These are phyloP conservation scores for Pharus latifolius DNA, from an alignment of 176 grass and related monocot genomes.

Conservation along the genomic window DNA sequence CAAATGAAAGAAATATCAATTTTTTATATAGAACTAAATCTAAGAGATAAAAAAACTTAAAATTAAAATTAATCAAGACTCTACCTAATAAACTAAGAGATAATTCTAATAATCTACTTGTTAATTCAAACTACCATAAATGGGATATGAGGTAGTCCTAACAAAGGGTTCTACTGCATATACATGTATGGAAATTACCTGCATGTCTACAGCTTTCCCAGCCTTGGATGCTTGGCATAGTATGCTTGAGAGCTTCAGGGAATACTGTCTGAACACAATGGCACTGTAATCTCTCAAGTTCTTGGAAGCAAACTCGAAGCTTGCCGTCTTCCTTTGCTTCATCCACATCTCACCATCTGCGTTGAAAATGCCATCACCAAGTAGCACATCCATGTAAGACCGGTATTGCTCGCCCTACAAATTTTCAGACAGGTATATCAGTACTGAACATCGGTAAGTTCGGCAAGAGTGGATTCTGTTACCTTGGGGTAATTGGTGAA, in stretches of 20 bases:
- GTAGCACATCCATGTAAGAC: conserved; percentile 87
- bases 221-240: conserved; percentile 41
- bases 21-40: no score
- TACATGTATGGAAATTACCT: no score
- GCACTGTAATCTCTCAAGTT: conserved; percentile 85
- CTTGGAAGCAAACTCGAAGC: conserved; percentile 91
- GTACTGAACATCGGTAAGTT: neutral
- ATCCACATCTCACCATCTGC: conserved; percentile 85
- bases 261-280: conserved; percentile 78
- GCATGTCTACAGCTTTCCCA: conserved; percentile 54
- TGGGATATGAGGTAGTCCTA: no score
- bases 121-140: no score
- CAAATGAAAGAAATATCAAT: no score
- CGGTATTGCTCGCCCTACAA: conserved; percentile 59
- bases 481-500: conserved; percentile 98
- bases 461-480: neutral
- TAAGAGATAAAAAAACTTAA: no score
- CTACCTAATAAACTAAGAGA: no score
- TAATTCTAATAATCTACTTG: no score
- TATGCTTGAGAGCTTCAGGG: conserved; percentile 74
- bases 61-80: no score
- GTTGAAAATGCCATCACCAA: conserved; percentile 92
- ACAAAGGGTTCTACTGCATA: no score
- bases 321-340: conserved; percentile 90
- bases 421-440: neutral